Base-by-base conservation (phyloP, 2,329 filamentous ascomycete genomes). In the Diaporthe longicolla region DNA sequence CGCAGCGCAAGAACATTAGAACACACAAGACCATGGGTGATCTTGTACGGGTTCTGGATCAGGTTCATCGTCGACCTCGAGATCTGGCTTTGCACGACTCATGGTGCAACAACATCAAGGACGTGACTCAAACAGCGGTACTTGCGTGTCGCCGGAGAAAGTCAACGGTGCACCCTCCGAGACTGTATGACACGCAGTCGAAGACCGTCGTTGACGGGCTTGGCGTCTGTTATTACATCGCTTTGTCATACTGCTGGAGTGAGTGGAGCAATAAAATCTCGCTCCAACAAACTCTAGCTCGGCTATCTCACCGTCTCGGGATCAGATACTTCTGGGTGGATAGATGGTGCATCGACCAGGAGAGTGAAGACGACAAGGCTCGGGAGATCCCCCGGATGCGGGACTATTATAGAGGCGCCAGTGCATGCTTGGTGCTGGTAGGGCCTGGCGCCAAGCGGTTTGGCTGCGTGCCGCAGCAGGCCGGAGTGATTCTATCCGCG, bases 261-360 rank as follows among this genome's bases (percentile, higher is more conserved):
- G 59, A 65, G 21, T 65, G 59, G 24, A 5, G 13, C 40, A n/a
- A 35, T 9, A 26, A 65, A 4, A 10, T 3, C 19, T 48, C 59
- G 5, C 59, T 65, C 4, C 26, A 10, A 4, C 9, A 32, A 15
- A 65, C 24, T 17, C 7, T 65, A 17, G 17, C 40, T 5, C 45
- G 40, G 26, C 1, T 48, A 6, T 65, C 59, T 32, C 40, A 17
- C 2, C 24, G 59, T 4, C 40, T 65, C 0, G 59, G 40, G 0
- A 48, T 65, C 40, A 32, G 26, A 32, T 8, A 65, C 15, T 65
- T 65, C 26, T 65, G 59, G 59, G 40, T 65, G 24, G 40, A 65
- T 13, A 65, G 59, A 26, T 65, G 59, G 59, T 65, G 59, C 19
- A 65, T 65, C 40, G 26, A 48, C 40, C 59, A 65, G 19, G 5